Percentiles rank a stretch among this genome's conserved stretches.
These are phyloP conservation scores for Penicillium sp. DNA, from an alignment of 2,329 filamentous ascomycete genomes.

Conservation along the genomic window DNA sequence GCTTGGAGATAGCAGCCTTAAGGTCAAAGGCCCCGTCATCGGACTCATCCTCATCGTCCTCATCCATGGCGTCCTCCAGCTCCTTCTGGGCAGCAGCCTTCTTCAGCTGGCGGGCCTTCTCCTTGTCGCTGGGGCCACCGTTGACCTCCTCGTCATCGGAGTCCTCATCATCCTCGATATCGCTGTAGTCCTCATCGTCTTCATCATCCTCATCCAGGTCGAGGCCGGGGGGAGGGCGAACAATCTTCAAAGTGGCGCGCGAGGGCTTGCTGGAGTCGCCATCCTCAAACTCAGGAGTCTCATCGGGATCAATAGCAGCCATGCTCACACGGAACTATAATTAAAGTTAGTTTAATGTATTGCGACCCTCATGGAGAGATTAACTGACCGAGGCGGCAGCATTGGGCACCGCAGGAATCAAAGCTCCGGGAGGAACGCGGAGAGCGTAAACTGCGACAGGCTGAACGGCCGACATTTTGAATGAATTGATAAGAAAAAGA, in stretches of 20 bases:
- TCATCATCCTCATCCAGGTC: conserved; percentile 65
- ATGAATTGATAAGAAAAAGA: conserved; percentile 1
- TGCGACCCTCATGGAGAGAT: background rate
- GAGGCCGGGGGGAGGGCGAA: conserved; percentile 66
- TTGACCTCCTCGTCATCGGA: conserved; percentile 73
- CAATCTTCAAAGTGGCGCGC: conserved; percentile 85
- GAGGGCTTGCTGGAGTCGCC: conserved; percentile 62
- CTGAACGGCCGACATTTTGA: conserved; percentile 48
- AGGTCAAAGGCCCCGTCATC: conserved; percentile 59
- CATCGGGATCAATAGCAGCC: conserved; percentile 93
- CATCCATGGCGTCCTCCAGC: conserved; percentile 66
- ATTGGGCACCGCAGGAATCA: conserved; percentile 75
- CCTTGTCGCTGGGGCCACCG: conserved; percentile 86
- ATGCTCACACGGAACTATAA: conserved; percentile 92
- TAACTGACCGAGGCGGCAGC: conserved; percentile 78
- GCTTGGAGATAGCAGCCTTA: conserved; percentile 52
- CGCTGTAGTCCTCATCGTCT: conserved; percentile 53
- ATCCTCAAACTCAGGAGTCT: conserved; percentile 65
- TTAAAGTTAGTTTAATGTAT: conserved; percentile 6
- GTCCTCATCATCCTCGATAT: conserved; percentile 51
- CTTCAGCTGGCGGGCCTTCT: conserved; percentile 84
- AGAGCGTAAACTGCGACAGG: conserved; percentile 87
- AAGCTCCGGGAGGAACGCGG: conserved; percentile 79
- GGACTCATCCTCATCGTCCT: conserved; percentile 55
- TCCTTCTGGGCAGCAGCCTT: conserved; percentile 75